Conservation (phyloP, 345 rosid genomes). For the Melaleuca alternifolia region DNA sequence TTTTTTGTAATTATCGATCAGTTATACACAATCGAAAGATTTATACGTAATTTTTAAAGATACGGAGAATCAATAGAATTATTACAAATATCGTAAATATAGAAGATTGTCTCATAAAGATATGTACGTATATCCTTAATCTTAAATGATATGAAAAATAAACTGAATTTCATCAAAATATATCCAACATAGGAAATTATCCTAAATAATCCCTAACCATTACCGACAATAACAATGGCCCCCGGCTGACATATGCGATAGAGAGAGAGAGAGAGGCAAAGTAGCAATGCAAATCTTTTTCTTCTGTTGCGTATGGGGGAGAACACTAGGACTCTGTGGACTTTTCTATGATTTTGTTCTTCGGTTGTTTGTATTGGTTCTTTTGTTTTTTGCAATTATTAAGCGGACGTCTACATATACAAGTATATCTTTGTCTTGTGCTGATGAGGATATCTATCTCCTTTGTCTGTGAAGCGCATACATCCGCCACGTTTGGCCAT, state of each 20-base stretch:
- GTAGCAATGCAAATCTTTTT: neutral
- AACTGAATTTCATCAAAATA: neutral
- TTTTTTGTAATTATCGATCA: neutral
- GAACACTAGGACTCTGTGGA: neutral
- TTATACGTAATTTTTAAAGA: rapidly evolving
- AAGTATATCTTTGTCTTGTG: neutral
- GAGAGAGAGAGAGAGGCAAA: neutral
- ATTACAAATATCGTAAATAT: neutral
- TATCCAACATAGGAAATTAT: neutral
- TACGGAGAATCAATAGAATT: neutral
- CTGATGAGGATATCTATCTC: neutral
- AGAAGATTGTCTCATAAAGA: neutral
- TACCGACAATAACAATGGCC: neutral
- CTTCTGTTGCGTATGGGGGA: neutral
- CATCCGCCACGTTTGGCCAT: neutral
- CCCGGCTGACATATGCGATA: neutral
- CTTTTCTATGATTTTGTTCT: neutral
- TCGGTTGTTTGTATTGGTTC: neutral
- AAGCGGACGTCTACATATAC: neutral
- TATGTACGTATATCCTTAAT: neutral
- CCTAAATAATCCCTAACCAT: neutral
- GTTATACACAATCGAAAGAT: neutral
- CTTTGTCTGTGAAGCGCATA: neutral
- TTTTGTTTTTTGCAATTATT: neutral
- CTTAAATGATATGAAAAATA: neutral